Conservation (phyloP, 345 rosid genomes). For the Adansonia digitata region DNA sequence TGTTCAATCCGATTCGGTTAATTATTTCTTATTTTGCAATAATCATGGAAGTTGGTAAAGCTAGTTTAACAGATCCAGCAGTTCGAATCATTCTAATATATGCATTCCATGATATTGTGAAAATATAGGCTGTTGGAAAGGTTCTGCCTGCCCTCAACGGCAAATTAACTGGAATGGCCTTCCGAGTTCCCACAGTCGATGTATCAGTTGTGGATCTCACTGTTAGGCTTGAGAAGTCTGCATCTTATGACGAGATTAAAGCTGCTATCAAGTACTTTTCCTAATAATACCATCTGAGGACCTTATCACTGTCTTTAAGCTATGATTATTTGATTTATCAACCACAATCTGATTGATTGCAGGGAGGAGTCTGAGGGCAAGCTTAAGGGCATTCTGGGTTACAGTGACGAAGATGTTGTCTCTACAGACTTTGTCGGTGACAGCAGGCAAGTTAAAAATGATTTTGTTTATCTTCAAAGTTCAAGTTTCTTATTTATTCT, state of each 20-base stretch:
- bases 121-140: constrained; percentile 68
- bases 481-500: too few species aligned
- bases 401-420: constrained; percentile 79
- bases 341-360: not conserved
- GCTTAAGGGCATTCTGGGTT: constrained; percentile 80
- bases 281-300: not conserved
- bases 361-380: constrained; percentile 80
- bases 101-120: not conserved
- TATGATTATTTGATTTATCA: not conserved
- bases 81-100: too few species aligned
- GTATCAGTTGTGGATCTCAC: constrained; percentile 92
- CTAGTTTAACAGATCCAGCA: too few species aligned
- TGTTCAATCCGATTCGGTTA: not conserved
- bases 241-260: constrained; percentile 68
- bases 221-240: constrained; percentile 66
- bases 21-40: too few species aligned
- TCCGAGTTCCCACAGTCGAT: constrained; percentile 89
- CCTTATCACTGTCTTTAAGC: not conserved
- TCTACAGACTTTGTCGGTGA: constrained; percentile 86
- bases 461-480: too few species aligned
- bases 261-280: constrained; percentile 51
- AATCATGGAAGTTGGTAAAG: too few species aligned
- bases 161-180: constrained; percentile 83
- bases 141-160: constrained; percentile 76
- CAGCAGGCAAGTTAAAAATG: constrained; percentile 38